Conservation (phyloP, 1,284 basidiomycete genomes). For the Cryptococcus deneoformans region DNA sequence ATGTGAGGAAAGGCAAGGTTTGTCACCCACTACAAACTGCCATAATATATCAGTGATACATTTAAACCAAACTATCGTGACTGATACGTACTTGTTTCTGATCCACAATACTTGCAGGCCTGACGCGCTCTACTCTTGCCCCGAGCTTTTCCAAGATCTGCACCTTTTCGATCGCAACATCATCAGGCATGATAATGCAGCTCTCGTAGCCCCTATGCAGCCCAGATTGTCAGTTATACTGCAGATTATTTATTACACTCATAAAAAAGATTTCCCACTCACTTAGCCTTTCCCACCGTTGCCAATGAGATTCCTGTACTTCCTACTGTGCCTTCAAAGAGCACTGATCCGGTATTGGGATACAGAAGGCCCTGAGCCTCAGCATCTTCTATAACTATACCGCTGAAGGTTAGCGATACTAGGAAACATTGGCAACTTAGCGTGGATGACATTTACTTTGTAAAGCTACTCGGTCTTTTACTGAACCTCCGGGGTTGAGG, state of each 20-base stretch:
- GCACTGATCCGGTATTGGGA: conserved; percentile 85
- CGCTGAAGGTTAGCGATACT: not conserved
- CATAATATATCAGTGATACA: not conserved
- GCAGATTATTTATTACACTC: not conserved
- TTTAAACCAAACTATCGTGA: not conserved
- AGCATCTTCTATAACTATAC: conserved; percentile 84
- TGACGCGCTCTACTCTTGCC: conserved; percentile 78
- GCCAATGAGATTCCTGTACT: conserved; percentile 97
- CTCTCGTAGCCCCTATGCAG: conserved; percentile 53
- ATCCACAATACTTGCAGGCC: conserved; percentile 87
- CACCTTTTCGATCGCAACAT: conserved; percentile 86
- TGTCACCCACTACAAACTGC: conserved; percentile 58
- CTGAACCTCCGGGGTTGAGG: conserved; percentile 94
- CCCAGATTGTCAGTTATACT: not conserved
- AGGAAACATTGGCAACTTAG: not conserved
- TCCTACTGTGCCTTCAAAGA: conserved; percentile 97
- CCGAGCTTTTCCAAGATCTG: conserved; percentile 80
- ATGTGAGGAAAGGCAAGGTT: not conserved
- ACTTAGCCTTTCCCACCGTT: conserved; percentile 85
- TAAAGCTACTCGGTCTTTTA: conserved; percentile 95
- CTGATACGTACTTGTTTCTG: conserved; percentile 68
- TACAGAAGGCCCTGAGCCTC: conserved; percentile 77
- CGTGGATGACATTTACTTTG: conserved; percentile 59
- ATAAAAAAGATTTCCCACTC: conserved; percentile 20
- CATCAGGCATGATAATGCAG: conserved; percentile 86